Conservation (phyloP, 768 basidiomycete genomes). For the Phaeotremella fagi region DNA sequence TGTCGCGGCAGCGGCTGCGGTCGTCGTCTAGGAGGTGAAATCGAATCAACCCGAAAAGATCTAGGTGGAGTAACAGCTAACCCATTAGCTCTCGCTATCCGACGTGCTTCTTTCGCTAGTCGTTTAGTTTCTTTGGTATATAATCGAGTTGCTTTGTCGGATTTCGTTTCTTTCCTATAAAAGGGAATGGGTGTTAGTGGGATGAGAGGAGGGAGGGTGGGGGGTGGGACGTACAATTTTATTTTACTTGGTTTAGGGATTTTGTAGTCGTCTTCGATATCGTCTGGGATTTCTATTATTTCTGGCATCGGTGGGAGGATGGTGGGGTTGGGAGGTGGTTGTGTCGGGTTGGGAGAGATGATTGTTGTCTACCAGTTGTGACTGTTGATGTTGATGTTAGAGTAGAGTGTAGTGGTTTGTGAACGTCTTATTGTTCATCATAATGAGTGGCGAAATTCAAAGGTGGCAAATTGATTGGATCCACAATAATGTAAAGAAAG, state of each 20-base stretch:
- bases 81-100: constrained; percentile 40
- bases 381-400: too few relatives aligned
- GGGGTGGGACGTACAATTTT: constrained; percentile 1
- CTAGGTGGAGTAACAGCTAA: constrained; percentile 38
- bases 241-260: constrained; percentile 5
- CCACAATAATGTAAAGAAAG: too few relatives aligned
- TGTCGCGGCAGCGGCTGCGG: too few relatives aligned
- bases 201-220: background rate
- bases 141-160: constrained; percentile 24
- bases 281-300: background rate
- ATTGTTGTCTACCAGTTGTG: background rate
- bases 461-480: too few relatives aligned
- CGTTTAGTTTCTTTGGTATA: constrained; percentile 35
- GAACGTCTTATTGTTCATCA: too few relatives aligned
- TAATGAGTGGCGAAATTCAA: too few relatives aligned
- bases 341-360: too few relatives aligned
- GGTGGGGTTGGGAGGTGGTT: too few relatives aligned
- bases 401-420: too few relatives aligned
- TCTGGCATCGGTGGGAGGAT: background rate
- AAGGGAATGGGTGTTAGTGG: background rate
- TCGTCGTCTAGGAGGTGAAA: constrained; percentile 40
- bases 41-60: constrained; percentile 21
- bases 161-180: constrained; percentile 38
- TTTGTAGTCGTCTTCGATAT: background rate
- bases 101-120: constrained; percentile 14